Base-by-base conservation (phyloP, 2,329 filamentous ascomycete genomes). In the Cladosporium austrohemisphaericum region DNA sequence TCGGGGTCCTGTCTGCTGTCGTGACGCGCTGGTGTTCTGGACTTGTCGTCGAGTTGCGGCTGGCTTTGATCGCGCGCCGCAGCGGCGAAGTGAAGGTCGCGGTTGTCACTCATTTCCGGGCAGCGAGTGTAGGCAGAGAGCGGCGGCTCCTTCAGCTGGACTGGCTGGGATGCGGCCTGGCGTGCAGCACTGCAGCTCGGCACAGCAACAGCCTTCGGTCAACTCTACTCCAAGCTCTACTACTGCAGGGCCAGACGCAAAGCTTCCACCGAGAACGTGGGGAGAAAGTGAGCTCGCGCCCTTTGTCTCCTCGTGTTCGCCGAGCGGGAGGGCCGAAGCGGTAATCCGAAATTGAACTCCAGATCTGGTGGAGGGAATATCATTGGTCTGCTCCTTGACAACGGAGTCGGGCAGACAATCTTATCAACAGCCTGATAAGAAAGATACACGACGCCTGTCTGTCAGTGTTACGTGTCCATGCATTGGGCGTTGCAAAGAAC, bases 31-130 rank as follows among this genome's bases (percentile, higher is more conserved):
- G 41, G 20, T 19, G 32, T 4, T 13, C 16, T 9, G 16, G 33
- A 13, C 7, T 19, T 18, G 41, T 11, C 9, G 41, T 45, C n/a
- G 19, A n/a, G 20, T 44, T 13, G 26, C 28, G 20, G 16, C 13
- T 16, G 16, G 18, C 20, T 18, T 14, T 28, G 23, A 16, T 26
- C 38, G 43, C 43, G 43, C 32, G 32, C 43, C 32, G 14, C 20
- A 25, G 43, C 32, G 23, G 32, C 43, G 43, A 46, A n/a, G 28
- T 11, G 38, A 18, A 6, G 19, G 41, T 16, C 10, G 18, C 2
- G 26, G 13, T 32, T 33, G 20, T 44, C 41, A 20, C 28, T 32
- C 41, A 44, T 44, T 26, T 18, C 33, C 41, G 29, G n/a, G n/a
- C n/a, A n/a, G n/a, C n/a, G n/a, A 10, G 28, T 28, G 37, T 25